Base-by-base conservation (phyloP, 2,329 filamentous ascomycete species). In the Rutstroemia sp. region DNA sequence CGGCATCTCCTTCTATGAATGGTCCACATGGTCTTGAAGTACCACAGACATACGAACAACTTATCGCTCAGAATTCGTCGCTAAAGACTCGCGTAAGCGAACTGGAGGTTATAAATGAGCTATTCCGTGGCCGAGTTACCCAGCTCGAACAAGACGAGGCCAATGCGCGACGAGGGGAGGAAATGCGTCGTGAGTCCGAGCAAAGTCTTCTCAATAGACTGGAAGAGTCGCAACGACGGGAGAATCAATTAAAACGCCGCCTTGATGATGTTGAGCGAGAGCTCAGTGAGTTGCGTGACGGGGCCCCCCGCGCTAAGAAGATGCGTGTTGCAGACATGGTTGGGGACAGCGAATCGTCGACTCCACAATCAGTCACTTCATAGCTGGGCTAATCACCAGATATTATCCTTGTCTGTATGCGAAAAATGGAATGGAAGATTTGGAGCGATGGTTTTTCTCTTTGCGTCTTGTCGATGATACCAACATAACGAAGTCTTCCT, bases 71-170 rank as follows among this genome's bases (percentile, higher is more conserved):
- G 60, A 96, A 95, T 70, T 88, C 88, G 5, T 87, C 85, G 51
- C 78, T 97, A n/a, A 95, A 95, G 74, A 99, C 94, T 0, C 86
- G 94, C 44, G 92, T 99, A 36, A 94, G 87, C 64, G 94, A 99
- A 71, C 80, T 99, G 23, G 94, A 99, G 70, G 82, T 99, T 52
- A 96, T 99, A 76, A 96, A 92, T 66, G 87, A 88, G 68, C 76
- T 92, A 46, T 91, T 90, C 71, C 79, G 86, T 51, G 86, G 86
- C 39, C 82, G 87, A 10, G 83, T 96, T 42, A 72, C 84, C 69
- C 79, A 94, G 68, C 77, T 94, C 12, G 89, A 95, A 69, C 82
- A 85, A 63, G 87, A 87, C 67, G 88, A 92, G 68, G 81, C 81
- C 48, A 83, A 80, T 48, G 82, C 87, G 52, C 74, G 85, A 67